Conservation (phyloP, 371 early-diverging fungal genomes). For the Basidiobolus meristosporus region DNA sequence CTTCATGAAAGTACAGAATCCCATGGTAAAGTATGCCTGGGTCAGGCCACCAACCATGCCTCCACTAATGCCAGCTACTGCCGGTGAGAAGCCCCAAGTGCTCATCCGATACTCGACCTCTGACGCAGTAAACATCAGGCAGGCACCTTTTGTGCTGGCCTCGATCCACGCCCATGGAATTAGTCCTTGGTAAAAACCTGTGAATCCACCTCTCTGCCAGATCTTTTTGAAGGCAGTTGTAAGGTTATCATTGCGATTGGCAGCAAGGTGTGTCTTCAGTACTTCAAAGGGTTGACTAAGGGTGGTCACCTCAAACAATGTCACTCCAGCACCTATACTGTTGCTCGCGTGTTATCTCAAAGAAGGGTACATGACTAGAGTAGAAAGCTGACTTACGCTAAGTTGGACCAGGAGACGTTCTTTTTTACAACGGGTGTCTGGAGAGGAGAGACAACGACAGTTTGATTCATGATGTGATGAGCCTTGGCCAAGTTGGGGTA, state of each 20-base stretch:
- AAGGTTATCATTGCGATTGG: constrained; percentile 57
- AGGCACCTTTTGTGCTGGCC: constrained; percentile 83
- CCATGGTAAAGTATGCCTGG: constrained; percentile 92
- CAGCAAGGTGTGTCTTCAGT: constrained; percentile 70
- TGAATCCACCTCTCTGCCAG: constrained; percentile 53
- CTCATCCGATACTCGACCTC: constrained; percentile 67
- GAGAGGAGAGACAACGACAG: no score
- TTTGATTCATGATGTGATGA: no score
- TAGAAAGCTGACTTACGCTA: no score
- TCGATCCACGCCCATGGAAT: constrained; percentile 87
- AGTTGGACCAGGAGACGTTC: no score
- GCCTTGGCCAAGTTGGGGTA: no score
- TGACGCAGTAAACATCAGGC: constrained; percentile 77
- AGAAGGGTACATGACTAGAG: no score
- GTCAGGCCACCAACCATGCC: constrained; percentile 85
- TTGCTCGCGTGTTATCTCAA: no score
- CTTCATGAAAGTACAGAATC: constrained; percentile 97
- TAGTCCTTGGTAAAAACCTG: constrained; percentile 64
- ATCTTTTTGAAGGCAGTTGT: constrained; percentile 29
- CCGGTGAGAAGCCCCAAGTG: constrained; percentile 28
- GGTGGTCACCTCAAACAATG: constrained; percentile 72
- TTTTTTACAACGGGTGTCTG: no score
- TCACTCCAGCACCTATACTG: constrained; percentile 15
- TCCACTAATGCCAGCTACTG: constrained; percentile 65
- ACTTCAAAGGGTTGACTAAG: constrained; percentile 83